Conservation (phyloP, 2,329 filamentous ascomycete genomes). For the Colletotrichum salicis region DNA sequence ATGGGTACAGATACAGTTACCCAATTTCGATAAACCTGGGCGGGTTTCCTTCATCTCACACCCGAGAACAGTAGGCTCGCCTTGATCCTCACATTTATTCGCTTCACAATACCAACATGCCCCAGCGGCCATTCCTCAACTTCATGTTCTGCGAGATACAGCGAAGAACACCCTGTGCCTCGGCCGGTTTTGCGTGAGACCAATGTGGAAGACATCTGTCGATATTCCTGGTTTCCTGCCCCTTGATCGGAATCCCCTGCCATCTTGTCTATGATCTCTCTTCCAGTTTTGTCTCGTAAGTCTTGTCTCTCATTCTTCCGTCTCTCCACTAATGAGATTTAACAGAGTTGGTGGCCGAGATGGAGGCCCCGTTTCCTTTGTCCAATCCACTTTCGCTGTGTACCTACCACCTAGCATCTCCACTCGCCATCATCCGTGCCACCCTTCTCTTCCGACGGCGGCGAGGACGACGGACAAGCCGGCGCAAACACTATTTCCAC, state of each 20-base stretch:
- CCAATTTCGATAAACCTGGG: neutral
- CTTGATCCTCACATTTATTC: no score
- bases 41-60: neutral
- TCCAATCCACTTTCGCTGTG: neutral
- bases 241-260: constrained; percentile 30
- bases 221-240: neutral
- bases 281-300: neutral
- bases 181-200: neutral
- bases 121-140: neutral
- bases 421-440: constrained; percentile 10
- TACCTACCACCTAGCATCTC: neutral
- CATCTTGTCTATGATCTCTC: constrained; percentile 26
- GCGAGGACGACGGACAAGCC: neutral
- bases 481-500: constrained; percentile 22
- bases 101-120: neutral
- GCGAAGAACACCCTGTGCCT: no score
- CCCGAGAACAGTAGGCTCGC: no score
- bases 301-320: constrained; percentile 28
- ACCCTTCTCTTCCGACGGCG: constrained; percentile 4
- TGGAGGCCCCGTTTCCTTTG: neutral
- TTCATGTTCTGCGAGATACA: neutral
- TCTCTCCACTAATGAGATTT: neutral
- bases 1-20: neutral
- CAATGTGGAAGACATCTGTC: neutral
- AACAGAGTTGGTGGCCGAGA: neutral